A percentile compares a stretch with the other conserved stretches of the same genome.
These are phyloP conservation scores for Pyrus hybrid DNA, from an alignment of 331 rosid genomes.

Conservation along the genomic window DNA sequence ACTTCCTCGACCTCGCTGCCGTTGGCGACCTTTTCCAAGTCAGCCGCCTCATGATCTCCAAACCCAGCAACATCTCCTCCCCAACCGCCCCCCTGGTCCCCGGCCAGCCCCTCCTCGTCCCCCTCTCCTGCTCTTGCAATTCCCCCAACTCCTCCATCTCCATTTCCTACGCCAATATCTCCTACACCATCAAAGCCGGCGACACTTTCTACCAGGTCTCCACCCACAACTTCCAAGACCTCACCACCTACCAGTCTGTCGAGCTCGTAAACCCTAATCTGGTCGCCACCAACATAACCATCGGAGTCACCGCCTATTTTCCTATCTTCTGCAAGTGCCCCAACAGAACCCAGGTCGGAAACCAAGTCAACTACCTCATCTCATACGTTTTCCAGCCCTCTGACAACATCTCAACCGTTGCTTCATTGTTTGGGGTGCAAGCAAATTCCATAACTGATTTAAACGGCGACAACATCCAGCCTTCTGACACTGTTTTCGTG, in stretches of 20 bases:
- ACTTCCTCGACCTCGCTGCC: slow-evolving; percentile 61
- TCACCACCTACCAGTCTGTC: slow-evolving; percentile 74
- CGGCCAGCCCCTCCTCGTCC: slow-evolving; percentile 52
- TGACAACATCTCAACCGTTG: slow-evolving; percentile 53
- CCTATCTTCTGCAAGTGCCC: slow-evolving; percentile 90
- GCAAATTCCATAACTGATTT: slow-evolving; percentile 24
- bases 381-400: slow-evolving; percentile 71
- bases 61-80: slow-evolving; percentile 55
- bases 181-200: slow-evolving; percentile 32
- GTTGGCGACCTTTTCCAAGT: slow-evolving; percentile 68
- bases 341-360: slow-evolving; percentile 16
- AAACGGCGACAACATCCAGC: slow-evolving; percentile 16
- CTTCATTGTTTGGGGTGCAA: slow-evolving; percentile 35
- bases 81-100: slow-evolving; percentile 36
- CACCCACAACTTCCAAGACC: slow-evolving; percentile 28
- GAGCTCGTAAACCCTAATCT: slow-evolving; percentile 53
- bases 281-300: slow-evolving; percentile 22
- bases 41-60: slow-evolving; percentile 55
- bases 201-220: slow-evolving; percentile 60
- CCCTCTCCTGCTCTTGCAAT: slow-evolving; percentile 65
- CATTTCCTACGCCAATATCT: slow-evolving; percentile 67
- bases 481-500: slow-evolving; percentile 54
- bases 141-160: slow-evolving; percentile 26
- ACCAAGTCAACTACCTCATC: slow-evolving; percentile 27
- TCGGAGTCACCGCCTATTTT: slow-evolving; percentile 42